These are phyloP conservation scores for Phytopythium delawarense DNA, from an alignment of 352 stramenopile species.

Conservation along the genomic window DNA sequence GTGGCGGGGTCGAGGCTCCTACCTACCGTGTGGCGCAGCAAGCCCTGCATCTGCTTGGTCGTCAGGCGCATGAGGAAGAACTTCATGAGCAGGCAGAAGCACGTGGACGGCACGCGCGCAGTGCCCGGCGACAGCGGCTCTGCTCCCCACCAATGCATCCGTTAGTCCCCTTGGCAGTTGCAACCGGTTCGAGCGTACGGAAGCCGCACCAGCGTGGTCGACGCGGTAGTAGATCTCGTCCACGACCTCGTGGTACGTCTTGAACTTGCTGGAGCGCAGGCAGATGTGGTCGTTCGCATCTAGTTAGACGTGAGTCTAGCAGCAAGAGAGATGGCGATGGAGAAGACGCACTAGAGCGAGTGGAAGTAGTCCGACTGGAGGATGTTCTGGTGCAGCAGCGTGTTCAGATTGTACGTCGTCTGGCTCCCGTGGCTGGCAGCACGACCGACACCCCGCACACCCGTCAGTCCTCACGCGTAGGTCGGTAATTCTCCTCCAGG, in stretches of 20 bases:
- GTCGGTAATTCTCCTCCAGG: not conserved
- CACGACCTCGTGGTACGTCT: slow-evolving; percentile 97
- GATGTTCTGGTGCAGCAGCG: slow-evolving; percentile 94
- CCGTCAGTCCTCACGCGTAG: not conserved
- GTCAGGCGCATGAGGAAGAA: slow-evolving; percentile 96
- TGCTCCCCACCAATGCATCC: slow-evolving; percentile 19
- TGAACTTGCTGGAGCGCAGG: slow-evolving; percentile 46
- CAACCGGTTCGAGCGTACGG: not conserved
- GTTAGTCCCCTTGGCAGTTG: not conserved
- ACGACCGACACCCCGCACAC: slow-evolving; percentile 1
- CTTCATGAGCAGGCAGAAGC: slow-evolving; percentile 97
- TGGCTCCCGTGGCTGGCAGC: slow-evolving; percentile 70
- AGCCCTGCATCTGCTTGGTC: slow-evolving; percentile 94
- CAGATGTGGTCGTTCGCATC: not conserved
- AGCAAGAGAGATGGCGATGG: not conserved
- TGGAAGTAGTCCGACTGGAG: slow-evolving; percentile 95
- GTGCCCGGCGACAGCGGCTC: slow-evolving; percentile 92
- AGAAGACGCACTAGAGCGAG: slow-evolving; percentile 79
- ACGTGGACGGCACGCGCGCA: slow-evolving; percentile 89
- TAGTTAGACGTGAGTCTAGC: not conserved
- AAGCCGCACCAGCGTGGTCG: slow-evolving; percentile 56
- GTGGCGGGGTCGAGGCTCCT: not conserved
- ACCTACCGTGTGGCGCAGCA: slow-evolving; percentile 87
- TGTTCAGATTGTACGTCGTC: slow-evolving; percentile 96
- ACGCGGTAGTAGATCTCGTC: slow-evolving; percentile 92